These are phyloP conservation scores for Castanopsis chinensis DNA, from an alignment of 306 rosid species.

Conservation along the genomic window DNA sequence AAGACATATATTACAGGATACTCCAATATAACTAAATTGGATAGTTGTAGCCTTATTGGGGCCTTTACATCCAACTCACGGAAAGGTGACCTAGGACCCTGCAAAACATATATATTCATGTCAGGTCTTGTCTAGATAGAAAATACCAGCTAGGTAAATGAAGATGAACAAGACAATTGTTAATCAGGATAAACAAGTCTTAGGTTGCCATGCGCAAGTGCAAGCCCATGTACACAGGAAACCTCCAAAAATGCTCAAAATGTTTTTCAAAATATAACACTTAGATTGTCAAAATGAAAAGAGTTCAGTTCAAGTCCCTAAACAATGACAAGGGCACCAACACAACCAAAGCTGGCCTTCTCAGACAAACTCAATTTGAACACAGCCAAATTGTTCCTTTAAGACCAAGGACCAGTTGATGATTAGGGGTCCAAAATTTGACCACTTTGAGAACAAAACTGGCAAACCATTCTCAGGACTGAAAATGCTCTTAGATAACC, in stretches of 20 bases:
- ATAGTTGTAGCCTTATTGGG: conserved; percentile 74
- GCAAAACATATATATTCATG: conserved; percentile 14
- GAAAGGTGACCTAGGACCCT: conserved; percentile 68
- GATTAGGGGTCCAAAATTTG: neutral
- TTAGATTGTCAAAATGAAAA: too few relatives aligned
- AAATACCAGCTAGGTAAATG: neutral
- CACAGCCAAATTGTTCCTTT: neutral
- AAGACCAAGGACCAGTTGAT: neutral
- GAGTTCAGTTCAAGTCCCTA: neutral
- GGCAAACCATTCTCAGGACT: neutral
- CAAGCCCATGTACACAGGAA: too few relatives aligned
- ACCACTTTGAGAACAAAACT: neutral
- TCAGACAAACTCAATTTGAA: neutral
- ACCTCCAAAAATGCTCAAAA: too few relatives aligned
- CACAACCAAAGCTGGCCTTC: neutral
- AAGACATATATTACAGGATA: conserved; percentile 75
- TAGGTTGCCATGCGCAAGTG: neutral
- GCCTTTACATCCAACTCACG: conserved; percentile 58
- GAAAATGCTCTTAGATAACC: neutral
- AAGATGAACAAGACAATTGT: neutral
- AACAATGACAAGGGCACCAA: neutral
- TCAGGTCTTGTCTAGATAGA: neutral
- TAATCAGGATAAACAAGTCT: neutral
- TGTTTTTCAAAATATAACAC: too few relatives aligned
- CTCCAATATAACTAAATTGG: conserved; percentile 62